Evolutionary conservation across 768 basidiomycete species (phyloP), one percentile per base, ranked within the genome.

Genomic region (Hemileccinum rubropunctum): DNA sequence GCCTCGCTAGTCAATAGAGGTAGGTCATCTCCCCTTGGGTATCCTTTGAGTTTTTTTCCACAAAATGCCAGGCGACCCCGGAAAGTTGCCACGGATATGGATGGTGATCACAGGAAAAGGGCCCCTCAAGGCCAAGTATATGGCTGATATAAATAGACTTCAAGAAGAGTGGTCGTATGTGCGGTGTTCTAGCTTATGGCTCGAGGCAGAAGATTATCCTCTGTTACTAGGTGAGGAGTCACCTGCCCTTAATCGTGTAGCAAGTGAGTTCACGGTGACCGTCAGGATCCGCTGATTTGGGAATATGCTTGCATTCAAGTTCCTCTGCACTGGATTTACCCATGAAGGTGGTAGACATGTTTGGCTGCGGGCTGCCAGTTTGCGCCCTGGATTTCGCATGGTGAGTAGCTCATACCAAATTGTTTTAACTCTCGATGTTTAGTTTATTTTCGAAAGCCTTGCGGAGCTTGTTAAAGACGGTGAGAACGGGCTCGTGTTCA

Each of bases 281-380:
- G 30, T 6, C 54, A 92, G 91, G 93, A 28, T 87, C 91, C 4
- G 91, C 94, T 10, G 94, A 99, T 67, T 59, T 99, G 35, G 97
- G 97, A 3, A 79, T 98, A 50, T 93, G 84, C 53, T 71, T 99
- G 43, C 97, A 99, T 71, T 81, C 83, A 6, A 95, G 91, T 66
- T 92, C 91, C 0, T 95, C 91, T 2, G 88, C 81, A 1, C 71
- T 94, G 49, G 97, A 99, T 69, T 73, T 99, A 47, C 97, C 97
- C 3, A 99, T 99, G 97, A 99, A 99, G 68, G 84, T 99, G 5
- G 93, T 99, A 7, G 97, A 99, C 67, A 98, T 98, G 95, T 98
- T 98, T 71, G 97, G 97, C 4, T 98, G 95, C 58, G 87, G 87
- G 5, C 74, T 98, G 48, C 95, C 95, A 0, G 97, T 98, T 8